Base-by-base conservation (phyloP, 2,329 filamentous ascomycete species). In the Thielaviopsis musarum region DNA sequence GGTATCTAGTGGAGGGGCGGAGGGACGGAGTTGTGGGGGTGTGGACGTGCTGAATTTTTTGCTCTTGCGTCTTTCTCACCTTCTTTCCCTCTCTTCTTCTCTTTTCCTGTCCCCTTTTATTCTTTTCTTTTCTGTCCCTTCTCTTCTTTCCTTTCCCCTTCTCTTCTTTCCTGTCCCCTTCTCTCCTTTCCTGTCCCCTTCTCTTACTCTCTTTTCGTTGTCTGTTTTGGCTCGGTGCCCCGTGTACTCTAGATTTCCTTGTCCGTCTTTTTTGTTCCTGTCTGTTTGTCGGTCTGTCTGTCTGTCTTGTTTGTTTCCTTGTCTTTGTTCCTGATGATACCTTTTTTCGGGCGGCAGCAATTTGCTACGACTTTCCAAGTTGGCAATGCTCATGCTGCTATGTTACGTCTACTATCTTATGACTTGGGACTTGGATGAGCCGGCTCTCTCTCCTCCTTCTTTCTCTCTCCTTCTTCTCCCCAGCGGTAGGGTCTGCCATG, bases 1-100 rank as follows among this genome's bases (percentile, higher is more conserved):
- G 93, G 0, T 98, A 95, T 72, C 75, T 97, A 68, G 81, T 95
- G 1, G 93, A 97, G 71, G 93, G 93, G 45, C 81, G 93, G 64
- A 83, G 80, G 66, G 88, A 96, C 68, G 93, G 93, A 59, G 80
- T 87, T 58, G 84, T 98, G 30, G 93, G 91, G 48, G 85, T 95
- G 56, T 98, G 93, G 93, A 87, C 84, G 60, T 91, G 87, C 66
- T 80, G 71, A n/a, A 60, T 24, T 3, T 26, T 26, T 26, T 26
- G 24, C 24, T 26, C n/a, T n/a, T n/a, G n/a, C n/a, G n/a, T n/a
- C n/a, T n/a, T n/a, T n/a, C n/a, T n/a, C n/a, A n/a, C n/a, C n/a
- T n/a, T n/a, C n/a, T n/a, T n/a, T 19, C 13, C 13, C 4, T 21
- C 2, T 52, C 12, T 19, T 53, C 24, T 53, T 28, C 12, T 19